phyloP scores from a whole-genome alignment of 768 basidiomycete species.

The Collybia mongolica region DNA sequence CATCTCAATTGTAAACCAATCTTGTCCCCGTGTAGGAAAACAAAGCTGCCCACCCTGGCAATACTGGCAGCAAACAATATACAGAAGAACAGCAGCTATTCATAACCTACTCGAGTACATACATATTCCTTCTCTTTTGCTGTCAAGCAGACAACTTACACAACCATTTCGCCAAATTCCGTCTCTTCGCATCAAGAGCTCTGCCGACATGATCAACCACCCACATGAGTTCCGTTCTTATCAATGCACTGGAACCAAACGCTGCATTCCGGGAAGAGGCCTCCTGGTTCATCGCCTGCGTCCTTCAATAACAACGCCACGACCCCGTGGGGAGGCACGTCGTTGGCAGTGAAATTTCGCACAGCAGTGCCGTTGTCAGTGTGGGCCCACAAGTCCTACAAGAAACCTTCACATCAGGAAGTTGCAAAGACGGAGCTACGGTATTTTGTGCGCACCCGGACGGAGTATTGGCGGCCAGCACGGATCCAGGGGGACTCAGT shows the following conservation, averaged over 20 bases:
- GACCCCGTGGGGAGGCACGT: conserved; percentile 68
- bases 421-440: background rate
- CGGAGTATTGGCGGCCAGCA: conserved; percentile 58
- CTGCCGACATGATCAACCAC: no score
- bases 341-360: conserved; percentile 50
- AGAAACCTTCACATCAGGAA: background rate
- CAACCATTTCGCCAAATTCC: no score
- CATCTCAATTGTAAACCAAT: no score
- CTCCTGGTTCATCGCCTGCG: conserved; percentile 64
- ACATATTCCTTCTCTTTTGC: no score
- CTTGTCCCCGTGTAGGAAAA: no score
- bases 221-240: conserved; percentile 47
- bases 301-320: conserved; percentile 65
- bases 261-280: conserved; percentile 55
- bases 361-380: conserved; percentile 67
- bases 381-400: conserved; percentile 71
- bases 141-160: no score
- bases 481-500: conserved; percentile 68
- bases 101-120: no score
- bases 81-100: no score
- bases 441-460: conserved; percentile 40
- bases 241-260: conserved; percentile 56
- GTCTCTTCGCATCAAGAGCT: no score
- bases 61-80: no score
- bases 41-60: no score